These are phyloP conservation scores for Cyberlindnera suaveolens DNA, from an alignment of 805 yeast species.

Conservation along the genomic window DNA sequence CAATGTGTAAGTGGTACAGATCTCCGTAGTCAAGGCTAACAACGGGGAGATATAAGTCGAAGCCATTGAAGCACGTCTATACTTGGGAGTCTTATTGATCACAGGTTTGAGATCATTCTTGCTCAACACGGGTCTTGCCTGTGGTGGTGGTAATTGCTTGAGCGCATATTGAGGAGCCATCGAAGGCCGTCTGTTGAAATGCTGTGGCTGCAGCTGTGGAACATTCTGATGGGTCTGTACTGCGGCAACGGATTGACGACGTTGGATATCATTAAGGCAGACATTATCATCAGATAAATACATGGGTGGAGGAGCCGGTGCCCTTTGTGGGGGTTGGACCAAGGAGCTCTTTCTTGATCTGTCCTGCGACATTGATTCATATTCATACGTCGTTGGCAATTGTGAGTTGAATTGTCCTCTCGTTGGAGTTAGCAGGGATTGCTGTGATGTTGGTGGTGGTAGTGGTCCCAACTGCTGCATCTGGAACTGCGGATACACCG, in stretches of 20 bases:
- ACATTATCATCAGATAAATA: slow-evolving; percentile 26
- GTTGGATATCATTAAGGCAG: slow-evolving; percentile 24
- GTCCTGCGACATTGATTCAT: slow-evolving; percentile 22
- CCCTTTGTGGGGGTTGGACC: slow-evolving; percentile 38
- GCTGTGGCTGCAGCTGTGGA: slow-evolving; percentile 6
- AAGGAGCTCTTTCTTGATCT: slow-evolving; percentile 20
- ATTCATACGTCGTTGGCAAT: slow-evolving; percentile 46
- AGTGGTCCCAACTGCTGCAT: slow-evolving; percentile 2
- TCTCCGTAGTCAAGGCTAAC: slow-evolving; percentile 67
- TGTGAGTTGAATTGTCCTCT: slow-evolving; percentile 26
- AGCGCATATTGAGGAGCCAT: slow-evolving; percentile 17
- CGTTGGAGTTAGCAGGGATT: slow-evolving; percentile 16
- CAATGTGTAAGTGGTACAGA: slow-evolving; percentile 74
- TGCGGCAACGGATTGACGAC: slow-evolving; percentile 33
- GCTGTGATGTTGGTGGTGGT: slow-evolving; percentile 2
- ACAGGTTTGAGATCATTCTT: slow-evolving; percentile 55
- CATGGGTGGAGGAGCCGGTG: slow-evolving; percentile 37
- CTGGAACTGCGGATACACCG: neutral
- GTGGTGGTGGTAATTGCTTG: slow-evolving; percentile 40
- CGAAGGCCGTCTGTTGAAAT: neutral
- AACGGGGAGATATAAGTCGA: slow-evolving; percentile 71
- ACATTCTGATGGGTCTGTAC: slow-evolving; percentile 14
- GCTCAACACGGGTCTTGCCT: slow-evolving; percentile 34
- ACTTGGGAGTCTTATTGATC: slow-evolving; percentile 57
- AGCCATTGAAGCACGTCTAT: slow-evolving; percentile 61